Evolutionary conservation across 768 basidiomycete genomes (phyloP), one percentile per base, ranked within the genome.

Genomic region (Mycena amicta): DNA sequence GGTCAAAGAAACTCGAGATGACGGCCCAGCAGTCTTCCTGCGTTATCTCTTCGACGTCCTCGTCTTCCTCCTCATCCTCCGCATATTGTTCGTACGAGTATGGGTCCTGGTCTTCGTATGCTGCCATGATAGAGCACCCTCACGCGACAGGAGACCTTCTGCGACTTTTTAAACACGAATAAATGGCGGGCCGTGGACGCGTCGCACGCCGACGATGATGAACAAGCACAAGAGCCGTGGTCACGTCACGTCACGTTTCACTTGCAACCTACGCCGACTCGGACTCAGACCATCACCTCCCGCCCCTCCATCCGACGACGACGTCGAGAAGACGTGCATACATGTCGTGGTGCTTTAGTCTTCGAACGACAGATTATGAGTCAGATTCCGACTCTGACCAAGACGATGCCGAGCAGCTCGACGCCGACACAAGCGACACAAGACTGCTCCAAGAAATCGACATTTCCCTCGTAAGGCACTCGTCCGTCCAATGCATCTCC

Each of bases 1-100:
- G 92, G 62, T 93, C 89, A 73, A 99, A 98, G 79, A 96, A 99
- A 68, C 92, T 88, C 61, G 92, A 90, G 67, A 98, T 98, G 70
- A 99, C 89, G 39, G 89, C 87, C 93, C 93, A 96, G 72, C 93
- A 94, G 68, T 94, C 93, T 72, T 95, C 93, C 68, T 93, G 93
- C 0, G 92, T 92, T 72, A 94, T 89, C 68, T 91, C 88, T 68
- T 89, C 89, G 60, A 83, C 83, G n/a, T 68, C 68, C 29, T 77
- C 75, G 47, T 79, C 78, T 41, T 87, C 85, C 22, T 87, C 84
- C 51, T 80, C 82, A 71, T 74, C 83, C 65, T 81, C 83, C 53
- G 75, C 80, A 15, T 83, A 74, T 56, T 89, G 86, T 66, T 89
- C 88, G 63, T 85, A 87, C 12, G 78, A 64, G 59, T 83, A 82